Base-by-base conservation (phyloP, 257 asterid genomes). In the Gentiana dahurica region DNA sequence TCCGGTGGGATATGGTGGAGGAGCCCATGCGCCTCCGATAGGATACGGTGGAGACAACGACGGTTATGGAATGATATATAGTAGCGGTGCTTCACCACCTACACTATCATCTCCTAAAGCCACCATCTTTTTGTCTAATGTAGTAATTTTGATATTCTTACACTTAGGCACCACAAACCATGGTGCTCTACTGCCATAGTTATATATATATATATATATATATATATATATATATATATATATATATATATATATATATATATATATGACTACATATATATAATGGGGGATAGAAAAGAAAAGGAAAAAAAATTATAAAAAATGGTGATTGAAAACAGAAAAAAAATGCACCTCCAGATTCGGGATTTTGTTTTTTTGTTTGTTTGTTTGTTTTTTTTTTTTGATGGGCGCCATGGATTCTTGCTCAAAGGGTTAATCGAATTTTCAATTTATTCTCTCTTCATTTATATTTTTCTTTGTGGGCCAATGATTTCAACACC, bases 1-100 rank as follows among this genome's bases (percentile, higher is more conserved):
- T 15, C 24, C 24, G 24, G 24, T n/a, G n/a, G 24, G 24, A 15
- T 15, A 0, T 15, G 24, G 24, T 15, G 24, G 24, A 15, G 24
- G 24, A 15, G 24, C 24, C 24, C 0, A 15, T 0, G 24, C 0
- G 24, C 24, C 24, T 15, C 24, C 46, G 46, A 10, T 12, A 1
- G 46, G 46, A 41, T 41, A 5, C 24, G 64, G 66, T 0, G 76
- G 74, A 1, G 86, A 69, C 15, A 77, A 62, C 24, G 85, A 74
- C 68, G 43, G 54, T 55, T 81, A 65, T 49, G 83, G 89, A 15
- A 83, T 85, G 97, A 73, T 71, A 68, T 89, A 83, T 50, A 89
- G 95, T 55, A 81, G 65, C 73, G 74, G 63, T 57, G 76, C 86
- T 51, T 72, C 83, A 51, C 69, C 81, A 59, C 60, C 49, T 11